A percentile compares a stretch with the other conserved stretches of the same genome.
These are phyloP conservation scores for cucumber (Cucumis sativus) DNA, from an alignment of 306 rosid genomes.

Conservation along the genomic window DNA sequence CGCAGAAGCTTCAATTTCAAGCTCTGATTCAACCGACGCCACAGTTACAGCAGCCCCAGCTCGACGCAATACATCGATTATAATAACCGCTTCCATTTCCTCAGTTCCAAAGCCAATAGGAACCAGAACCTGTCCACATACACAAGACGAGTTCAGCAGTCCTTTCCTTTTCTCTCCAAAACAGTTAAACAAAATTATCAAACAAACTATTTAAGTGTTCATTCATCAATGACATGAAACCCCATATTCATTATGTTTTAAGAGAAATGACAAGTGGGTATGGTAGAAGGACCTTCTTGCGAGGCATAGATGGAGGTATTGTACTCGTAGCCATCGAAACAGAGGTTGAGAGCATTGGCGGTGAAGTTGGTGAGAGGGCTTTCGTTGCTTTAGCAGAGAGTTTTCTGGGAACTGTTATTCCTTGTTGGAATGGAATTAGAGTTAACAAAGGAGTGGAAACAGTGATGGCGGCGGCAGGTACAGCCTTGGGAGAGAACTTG, in stretches of 20 bases:
- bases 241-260: background rate
- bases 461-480: constrained; percentile 4
- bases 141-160: background rate
- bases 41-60: constrained; percentile 90
- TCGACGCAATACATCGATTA: constrained; percentile 74
- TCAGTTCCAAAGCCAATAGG: constrained; percentile 89
- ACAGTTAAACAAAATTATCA: background rate
- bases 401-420: constrained; percentile 21
- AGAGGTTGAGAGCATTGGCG: constrained; percentile 6
- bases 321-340: background rate
- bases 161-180: background rate
- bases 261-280: constrained; percentile 7
- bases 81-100: constrained; percentile 91
- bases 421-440: constrained; percentile 18
- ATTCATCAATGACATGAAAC: background rate
- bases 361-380: constrained; percentile 19
- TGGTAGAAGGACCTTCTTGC: constrained; percentile 37
- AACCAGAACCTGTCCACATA: constrained; percentile 46
- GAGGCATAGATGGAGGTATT: constrained; percentile 22
- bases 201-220: background rate
- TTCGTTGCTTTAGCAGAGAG: constrained; percentile 22
- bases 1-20: constrained; percentile 61
- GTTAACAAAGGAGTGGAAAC: constrained; percentile 15
- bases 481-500: constrained; percentile 19
- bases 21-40: constrained; percentile 80